Base-by-base conservation (phyloP, 345 rosid species). In the Corchorus olitorius region DNA sequence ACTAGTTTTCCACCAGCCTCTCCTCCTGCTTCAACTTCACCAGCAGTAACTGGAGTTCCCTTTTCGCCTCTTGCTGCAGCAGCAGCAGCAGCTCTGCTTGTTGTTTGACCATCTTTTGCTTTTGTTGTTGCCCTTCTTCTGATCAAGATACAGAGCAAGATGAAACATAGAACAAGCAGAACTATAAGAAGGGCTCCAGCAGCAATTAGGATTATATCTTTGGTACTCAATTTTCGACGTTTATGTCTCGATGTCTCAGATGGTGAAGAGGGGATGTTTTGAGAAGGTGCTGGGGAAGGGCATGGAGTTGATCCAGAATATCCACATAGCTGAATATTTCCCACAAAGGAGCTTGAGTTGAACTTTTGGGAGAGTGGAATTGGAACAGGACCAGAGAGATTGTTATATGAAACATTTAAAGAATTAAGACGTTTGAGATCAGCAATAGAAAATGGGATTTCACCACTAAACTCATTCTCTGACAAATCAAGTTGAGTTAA, bases 1-100 rank as follows among this genome's bases (percentile, higher is more conserved):
- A 93, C 98, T 49, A 96, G 81, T 54, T 93, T 93, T n/a, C 99
- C 98, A 20, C 98, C 97, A 8, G 83, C 79, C 78, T 91, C 98
- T 6, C 97, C 88, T 5, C 92, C 92, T 20, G 91, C 78, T 84
- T 89, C 97, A 9, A 77, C 83, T 68, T 88, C 98, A 0, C 81
- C 84, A 4, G 74, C 81, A 0, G 48, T 79, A 1, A 83, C 71
- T 6, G 72, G 50, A n/a, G 70, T 75, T 65, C 88, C 88, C 85
- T 92, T 93, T 75, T 82, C 93, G 0, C 85, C 76, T 56, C 85
- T 82, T 10, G 82, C 82, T 0, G 78, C 74, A 11, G 79, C 80
- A 33, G 72, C 82, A 0, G 81, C 74, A 27, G 79, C 81, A 53
- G 68, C 77, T 52, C 79, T 48, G 0, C 80, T 35, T 59, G 78